Base-by-base conservation (phyloP, 2,329 filamentous ascomycete genomes). In the Alternaria consortialis region DNA sequence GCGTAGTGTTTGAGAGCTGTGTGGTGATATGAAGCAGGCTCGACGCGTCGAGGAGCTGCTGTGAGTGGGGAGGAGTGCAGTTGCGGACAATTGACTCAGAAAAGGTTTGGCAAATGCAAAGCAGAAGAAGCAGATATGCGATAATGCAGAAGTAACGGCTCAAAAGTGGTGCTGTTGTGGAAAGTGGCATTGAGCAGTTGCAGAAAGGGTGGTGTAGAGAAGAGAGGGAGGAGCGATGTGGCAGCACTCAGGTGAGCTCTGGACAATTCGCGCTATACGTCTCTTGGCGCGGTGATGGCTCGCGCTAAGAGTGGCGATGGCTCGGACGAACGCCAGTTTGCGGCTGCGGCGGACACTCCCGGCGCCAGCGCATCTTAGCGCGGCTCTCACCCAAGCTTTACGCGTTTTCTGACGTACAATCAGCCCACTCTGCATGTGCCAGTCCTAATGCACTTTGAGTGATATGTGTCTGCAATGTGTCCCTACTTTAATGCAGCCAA, bases 21-120 rank as follows among this genome's bases (percentile, higher is more conserved):
- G 47, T 27, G 46, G 50, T 17, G 25, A 43, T 25, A n/a, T 48
- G 55, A 52, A 60, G 61, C 58, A 64, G 58, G 27, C 40, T 46
- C 40, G 58, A 63, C 63, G 64, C 62, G 66, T 66, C 55, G 66
- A 37, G 34, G 52, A 43, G 43, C 37, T 47, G 55, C 51, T 58
- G 56, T 23, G 51, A 48, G 32, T 36, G 39, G 29, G 34, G 32
- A 17, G 37, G 54, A 50, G 44, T 44, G 53, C 56, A 53, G 51
- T 50, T 56, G 56, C 56, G 46, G 52, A 53, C 53, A 55, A 58
- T 46, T 60, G 61, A 53, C 23, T 39, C 32, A 42, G 40, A 51
- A 52, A 64, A 64, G 40, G 40, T 50, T 25, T 27, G 39, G 32
- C 57, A 39, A 37, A 42, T 47, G 46, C 39, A 58, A 39, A 63